These are phyloP conservation scores for Notholithocarpus densiflorus DNA, from an alignment of 306 rosid genomes.

Conservation along the genomic window DNA sequence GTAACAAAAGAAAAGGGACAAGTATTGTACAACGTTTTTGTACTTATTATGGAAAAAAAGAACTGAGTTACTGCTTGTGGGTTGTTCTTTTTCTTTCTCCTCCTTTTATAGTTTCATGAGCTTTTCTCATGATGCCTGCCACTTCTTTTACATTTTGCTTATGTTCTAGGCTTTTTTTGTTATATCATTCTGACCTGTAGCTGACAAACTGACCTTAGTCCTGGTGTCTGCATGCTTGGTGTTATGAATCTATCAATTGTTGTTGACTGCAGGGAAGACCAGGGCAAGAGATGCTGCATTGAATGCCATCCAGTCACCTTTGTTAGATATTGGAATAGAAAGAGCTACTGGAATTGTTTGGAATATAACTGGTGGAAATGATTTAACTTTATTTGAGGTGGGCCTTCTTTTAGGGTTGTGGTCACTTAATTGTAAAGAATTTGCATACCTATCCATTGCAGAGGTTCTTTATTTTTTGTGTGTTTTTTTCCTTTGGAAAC, in stretches of 20 bases:
- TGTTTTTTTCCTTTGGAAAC: background rate
- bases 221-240: background rate
- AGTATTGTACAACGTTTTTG: background rate
- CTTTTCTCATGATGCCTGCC: background rate
- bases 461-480: background rate
- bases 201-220: background rate
- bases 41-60: background rate
- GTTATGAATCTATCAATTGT: background rate
- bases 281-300: conserved; percentile 99
- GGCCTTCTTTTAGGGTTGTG: background rate
- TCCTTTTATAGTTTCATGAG: background rate
- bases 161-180: background rate
- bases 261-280: conserved; percentile 49
- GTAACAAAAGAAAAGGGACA: background rate
- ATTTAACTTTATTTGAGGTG: conserved; percentile 94
- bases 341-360: conserved; percentile 99
- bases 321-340: conserved; percentile 94
- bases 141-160: background rate
- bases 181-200: background rate
- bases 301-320: conserved; percentile 97
- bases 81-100: background rate
- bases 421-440: background rate
- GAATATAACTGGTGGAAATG: conserved; percentile 98
- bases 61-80: background rate
- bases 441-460: background rate